phyloP scores from a whole-genome alignment of 2,329 filamentous ascomycete species.

The Fusarium sambucinum region DNA sequence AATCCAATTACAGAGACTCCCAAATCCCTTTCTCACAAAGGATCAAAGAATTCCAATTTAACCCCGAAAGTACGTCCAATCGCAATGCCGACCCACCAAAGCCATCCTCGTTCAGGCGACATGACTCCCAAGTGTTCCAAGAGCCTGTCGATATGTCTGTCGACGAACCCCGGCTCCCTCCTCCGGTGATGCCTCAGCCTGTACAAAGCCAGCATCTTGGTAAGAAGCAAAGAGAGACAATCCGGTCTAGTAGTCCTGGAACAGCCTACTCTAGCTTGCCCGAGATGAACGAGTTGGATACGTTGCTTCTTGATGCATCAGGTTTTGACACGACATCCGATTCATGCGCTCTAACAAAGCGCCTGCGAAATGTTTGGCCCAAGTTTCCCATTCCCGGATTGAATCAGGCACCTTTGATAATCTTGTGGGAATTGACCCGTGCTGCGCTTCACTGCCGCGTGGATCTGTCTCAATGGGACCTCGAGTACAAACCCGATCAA shows the following conservation, averaged over 20 bases:
- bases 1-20: neutral
- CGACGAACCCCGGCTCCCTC: slow-evolving; percentile 31
- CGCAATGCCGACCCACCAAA: neutral
- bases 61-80: neutral
- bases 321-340: neutral
- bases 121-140: slow-evolving; percentile 17
- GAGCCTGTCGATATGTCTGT: slow-evolving; percentile 22
- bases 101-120: neutral
- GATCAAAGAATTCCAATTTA: slow-evolving; percentile 23
- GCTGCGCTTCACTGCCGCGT: slow-evolving; percentile 61
- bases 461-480: slow-evolving; percentile 51
- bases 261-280: slow-evolving; percentile 39
- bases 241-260: slow-evolving; percentile 24
- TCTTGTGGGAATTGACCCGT: slow-evolving; percentile 66
- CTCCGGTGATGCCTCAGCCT: neutral
- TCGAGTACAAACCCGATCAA: slow-evolving; percentile 53
- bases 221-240: slow-evolving; percentile 3
- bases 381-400: slow-evolving; percentile 56
- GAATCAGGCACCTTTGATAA: slow-evolving; percentile 59
- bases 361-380: slow-evolving; percentile 56
- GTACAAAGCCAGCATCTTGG: slow-evolving; percentile 4
- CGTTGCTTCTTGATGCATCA: slow-evolving; percentile 6
- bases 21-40: slow-evolving; percentile 19
- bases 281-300: slow-evolving; percentile 31
- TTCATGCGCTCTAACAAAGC: slow-evolving; percentile 38